Percentiles rank a stretch among this genome's conserved stretches.
These are phyloP conservation scores for Neofusicoccum umdonicola DNA, from an alignment of 2,329 filamentous ascomycete genomes.

Conservation along the genomic window DNA sequence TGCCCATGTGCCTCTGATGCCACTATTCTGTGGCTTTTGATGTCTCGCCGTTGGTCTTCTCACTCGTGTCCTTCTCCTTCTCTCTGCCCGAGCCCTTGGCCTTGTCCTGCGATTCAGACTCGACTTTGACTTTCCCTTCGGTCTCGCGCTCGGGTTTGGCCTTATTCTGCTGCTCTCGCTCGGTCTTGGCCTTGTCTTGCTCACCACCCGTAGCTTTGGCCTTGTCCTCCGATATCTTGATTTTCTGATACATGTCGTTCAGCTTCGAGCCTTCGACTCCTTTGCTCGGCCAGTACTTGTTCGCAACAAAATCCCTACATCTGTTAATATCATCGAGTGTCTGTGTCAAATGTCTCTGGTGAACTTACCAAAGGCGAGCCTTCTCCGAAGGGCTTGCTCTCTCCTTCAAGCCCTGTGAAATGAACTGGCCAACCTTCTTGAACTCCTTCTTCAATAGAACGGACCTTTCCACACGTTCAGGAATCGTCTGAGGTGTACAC, in stretches of 20 bases:
- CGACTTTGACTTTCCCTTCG: neutral
- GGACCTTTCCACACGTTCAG: constrained; percentile 61
- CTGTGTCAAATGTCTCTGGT: neutral
- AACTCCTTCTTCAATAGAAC: constrained; percentile 61
- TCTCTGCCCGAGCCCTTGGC: constrained; percentile 16
- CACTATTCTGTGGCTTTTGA: constrained; percentile 5
- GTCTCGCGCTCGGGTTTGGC: neutral
- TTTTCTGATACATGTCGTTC: constrained; percentile 37
- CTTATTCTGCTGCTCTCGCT: constrained; percentile 6
- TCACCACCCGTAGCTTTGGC: neutral
- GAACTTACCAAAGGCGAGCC: constrained; percentile 52
- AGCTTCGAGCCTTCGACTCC: constrained; percentile 29
- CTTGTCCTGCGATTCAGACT: neutral
- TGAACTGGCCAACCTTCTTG: constrained; percentile 61
- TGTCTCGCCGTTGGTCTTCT: constrained; percentile 15
- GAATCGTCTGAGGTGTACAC: constrained; percentile 62
- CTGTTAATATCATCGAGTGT: constrained; percentile 22
- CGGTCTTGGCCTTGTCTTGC: constrained; percentile 12
- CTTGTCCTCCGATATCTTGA: constrained; percentile 6
- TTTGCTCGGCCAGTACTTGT: constrained; percentile 38
- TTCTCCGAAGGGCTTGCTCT: constrained; percentile 42
- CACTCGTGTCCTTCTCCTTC: constrained; percentile 19
- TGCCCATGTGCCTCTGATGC: constrained; percentile 8
- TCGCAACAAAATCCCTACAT: constrained; percentile 34
- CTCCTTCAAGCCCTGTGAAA: constrained; percentile 49